These are phyloP conservation scores for Cerioporus squamosus DNA, from an alignment of 1,284 basidiomycete genomes.

Conservation along the genomic window DNA sequence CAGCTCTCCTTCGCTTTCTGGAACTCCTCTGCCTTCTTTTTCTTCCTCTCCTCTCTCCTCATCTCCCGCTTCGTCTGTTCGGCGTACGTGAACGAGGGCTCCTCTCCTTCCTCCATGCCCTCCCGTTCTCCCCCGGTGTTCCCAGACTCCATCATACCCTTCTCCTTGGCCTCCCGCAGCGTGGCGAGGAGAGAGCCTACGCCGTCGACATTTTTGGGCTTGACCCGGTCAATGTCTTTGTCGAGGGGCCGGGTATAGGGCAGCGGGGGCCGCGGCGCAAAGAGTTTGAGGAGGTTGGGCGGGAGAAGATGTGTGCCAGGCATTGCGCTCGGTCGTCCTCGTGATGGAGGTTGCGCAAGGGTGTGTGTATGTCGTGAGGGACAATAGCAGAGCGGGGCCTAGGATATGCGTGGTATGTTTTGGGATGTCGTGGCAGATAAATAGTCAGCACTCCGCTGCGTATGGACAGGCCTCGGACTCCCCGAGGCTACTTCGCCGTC, in stretches of 20 bases:
- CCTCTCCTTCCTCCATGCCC: constrained; percentile 80
- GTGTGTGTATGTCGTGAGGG: constrained; percentile 6
- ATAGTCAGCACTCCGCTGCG: constrained; percentile 16
- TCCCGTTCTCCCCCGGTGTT: constrained; percentile 51
- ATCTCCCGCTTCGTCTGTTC: constrained; percentile 82
- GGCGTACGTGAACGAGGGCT: constrained; percentile 75
- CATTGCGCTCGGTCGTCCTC: constrained; percentile 44
- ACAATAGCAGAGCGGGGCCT: constrained; percentile 7
- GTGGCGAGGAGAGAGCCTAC: constrained; percentile 76
- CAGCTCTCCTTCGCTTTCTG: constrained; percentile 83
- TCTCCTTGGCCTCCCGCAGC: constrained; percentile 79
- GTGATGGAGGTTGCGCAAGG: background rate
- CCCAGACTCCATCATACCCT: constrained; percentile 53
- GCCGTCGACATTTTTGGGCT: constrained; percentile 71
- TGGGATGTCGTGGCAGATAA: constrained; percentile 15
- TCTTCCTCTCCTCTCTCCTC: constrained; percentile 79
- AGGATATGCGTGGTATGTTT: constrained; percentile 4
- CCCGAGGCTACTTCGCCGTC: constrained; percentile 19
- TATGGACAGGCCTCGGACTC: constrained; percentile 19
- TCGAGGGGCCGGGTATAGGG: constrained; percentile 86
- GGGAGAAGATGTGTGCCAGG: constrained; percentile 89
- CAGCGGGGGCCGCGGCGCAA: constrained; percentile 88
- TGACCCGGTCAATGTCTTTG: constrained; percentile 78
- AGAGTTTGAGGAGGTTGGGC: constrained; percentile 93
- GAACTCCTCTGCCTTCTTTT: constrained; percentile 80